Conservation (phyloP, 1,284 basidiomycete genomes). For the Trametes polyzona region DNA sequence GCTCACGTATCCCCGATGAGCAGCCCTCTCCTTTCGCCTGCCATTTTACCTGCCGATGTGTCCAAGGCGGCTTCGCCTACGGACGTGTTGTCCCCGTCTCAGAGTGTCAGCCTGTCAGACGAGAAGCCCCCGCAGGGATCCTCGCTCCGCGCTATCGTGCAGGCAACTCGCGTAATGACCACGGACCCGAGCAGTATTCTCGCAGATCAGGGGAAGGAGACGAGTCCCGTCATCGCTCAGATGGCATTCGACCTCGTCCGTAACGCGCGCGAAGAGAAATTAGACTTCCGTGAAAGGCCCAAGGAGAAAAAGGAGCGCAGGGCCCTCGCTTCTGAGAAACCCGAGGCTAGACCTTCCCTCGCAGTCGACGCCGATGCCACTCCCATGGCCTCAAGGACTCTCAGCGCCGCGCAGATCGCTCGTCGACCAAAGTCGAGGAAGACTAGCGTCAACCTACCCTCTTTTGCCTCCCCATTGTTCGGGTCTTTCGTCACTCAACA, state of each 20-base stretch:
- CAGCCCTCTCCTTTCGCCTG: slow-evolving; percentile 26
- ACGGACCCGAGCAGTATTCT: slow-evolving; percentile 79
- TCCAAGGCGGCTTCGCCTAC: slow-evolving; percentile 17
- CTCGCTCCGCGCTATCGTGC: slow-evolving; percentile 75
- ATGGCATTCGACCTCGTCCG: slow-evolving; percentile 76
- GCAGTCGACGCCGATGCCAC: slow-evolving; percentile 17
- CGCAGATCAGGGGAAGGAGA: slow-evolving; percentile 64
- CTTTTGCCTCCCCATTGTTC: slow-evolving; percentile 57
- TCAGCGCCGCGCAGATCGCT: slow-evolving; percentile 33
- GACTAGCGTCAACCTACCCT: slow-evolving; percentile 37
- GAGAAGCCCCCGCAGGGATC: slow-evolving; percentile 55
- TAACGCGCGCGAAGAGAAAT: slow-evolving; percentile 70
- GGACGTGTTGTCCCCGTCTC: slow-evolving; percentile 20
- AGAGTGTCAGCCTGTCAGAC: slow-evolving; percentile 27
- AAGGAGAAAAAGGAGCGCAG: slow-evolving; percentile 50
- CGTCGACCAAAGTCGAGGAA: slow-evolving; percentile 42
- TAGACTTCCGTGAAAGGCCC: slow-evolving; percentile 57
- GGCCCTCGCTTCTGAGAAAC: slow-evolving; percentile 12
- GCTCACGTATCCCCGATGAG: slow-evolving; percentile 29
- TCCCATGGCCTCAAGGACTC: slow-evolving; percentile 16
- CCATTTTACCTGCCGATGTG: slow-evolving; percentile 22
- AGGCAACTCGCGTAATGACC: slow-evolving; percentile 88
- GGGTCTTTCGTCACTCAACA: slow-evolving; percentile 60
- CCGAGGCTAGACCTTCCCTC: slow-evolving; percentile 4
- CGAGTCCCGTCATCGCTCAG: slow-evolving; percentile 60